Evolutionary conservation across 257 asterid species (phyloP).

Genomic region (Datura wrightii): DNA sequence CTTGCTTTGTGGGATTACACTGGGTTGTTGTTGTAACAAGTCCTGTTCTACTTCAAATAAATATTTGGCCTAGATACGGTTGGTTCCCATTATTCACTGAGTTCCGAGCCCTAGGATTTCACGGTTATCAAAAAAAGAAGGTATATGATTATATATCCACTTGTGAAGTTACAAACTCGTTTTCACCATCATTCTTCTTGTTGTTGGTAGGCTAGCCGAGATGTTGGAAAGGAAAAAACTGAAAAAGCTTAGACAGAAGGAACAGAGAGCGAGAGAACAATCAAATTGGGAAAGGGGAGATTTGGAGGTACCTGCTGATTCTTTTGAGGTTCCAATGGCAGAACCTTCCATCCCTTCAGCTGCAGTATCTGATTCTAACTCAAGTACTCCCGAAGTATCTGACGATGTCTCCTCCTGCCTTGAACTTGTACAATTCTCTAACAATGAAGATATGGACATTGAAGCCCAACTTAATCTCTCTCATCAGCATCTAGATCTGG

Average conservation of each 20-base stretch:
- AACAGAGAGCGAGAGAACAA: conserved; percentile 71
- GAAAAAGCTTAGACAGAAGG: conserved; percentile 86
- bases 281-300: conserved; percentile 41
- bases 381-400: conserved; percentile 46
- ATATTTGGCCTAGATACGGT: conserved; percentile 1
- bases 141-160: conserved; percentile 2
- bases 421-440: conserved; percentile 49
- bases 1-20: too few relatives aligned
- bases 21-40: neutral
- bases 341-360: conserved; percentile 56
- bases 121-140: neutral
- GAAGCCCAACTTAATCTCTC: conserved; percentile 50
- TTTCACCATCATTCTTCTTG: neutral
- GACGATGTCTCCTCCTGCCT: conserved; percentile 41
- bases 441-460: conserved; percentile 48
- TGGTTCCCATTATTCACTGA: conserved; percentile 1
- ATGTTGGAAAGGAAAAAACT: conserved; percentile 74
- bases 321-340: conserved; percentile 50
- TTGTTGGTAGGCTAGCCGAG: conserved; percentile 63
- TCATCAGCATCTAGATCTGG: conserved; percentile 44
- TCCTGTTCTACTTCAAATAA: neutral
- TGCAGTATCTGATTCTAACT: conserved; percentile 44
- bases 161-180: conserved; percentile 23
- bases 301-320: conserved; percentile 45
- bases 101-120: neutral